Evolutionary conservation across 2,329 filamentous ascomycete species (phyloP).

Genomic region (Kalmusia sp.): DNA sequence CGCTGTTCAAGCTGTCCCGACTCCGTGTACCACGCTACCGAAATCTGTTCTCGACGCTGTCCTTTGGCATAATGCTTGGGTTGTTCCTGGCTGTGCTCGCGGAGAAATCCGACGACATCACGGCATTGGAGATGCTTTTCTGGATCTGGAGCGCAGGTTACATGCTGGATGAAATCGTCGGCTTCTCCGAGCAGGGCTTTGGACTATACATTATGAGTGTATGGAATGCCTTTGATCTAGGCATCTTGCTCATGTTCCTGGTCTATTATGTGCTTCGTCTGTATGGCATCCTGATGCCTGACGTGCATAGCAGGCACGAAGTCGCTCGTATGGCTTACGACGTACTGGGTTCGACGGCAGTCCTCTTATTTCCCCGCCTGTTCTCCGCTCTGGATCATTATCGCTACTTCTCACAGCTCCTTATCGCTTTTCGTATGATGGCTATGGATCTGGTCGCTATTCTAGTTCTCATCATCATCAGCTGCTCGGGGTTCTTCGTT

Average conservation of each 20-base stretch:
- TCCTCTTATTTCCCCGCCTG: constrained; percentile 86
- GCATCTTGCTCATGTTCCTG: constrained; percentile 84
- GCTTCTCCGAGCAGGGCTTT: constrained; percentile 96
- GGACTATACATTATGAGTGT: constrained; percentile 97
- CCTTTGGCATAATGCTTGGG: constrained; percentile 82
- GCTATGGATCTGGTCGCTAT: constrained; percentile 86
- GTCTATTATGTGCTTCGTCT: constrained; percentile 89
- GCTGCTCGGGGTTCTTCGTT: constrained; percentile 93
- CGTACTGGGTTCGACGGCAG: constrained; percentile 88
- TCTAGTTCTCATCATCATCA: constrained; percentile 81
- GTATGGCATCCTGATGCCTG: constrained; percentile 84
- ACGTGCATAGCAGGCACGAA: constrained; percentile 66
- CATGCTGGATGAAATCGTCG: constrained; percentile 94
- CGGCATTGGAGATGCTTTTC: constrained; percentile 83
- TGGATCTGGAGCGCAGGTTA: constrained; percentile 99
- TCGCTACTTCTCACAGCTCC: constrained; percentile 91
- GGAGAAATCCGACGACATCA: constrained; percentile 79
- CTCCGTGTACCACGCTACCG: constrained; percentile 90
- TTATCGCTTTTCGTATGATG: constrained; percentile 95
- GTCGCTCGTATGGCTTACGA: constrained; percentile 90
- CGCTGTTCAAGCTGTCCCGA: constrained; percentile 87
- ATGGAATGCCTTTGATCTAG: constrained; percentile 95
- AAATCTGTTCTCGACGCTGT: constrained; percentile 87
- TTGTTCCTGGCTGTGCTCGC: constrained; percentile 84
- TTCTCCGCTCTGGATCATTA: constrained; percentile 96